These are phyloP conservation scores for Theileria orientalis DNA, from an alignment of 169 alveolate genomes.

Conservation along the genomic window DNA sequence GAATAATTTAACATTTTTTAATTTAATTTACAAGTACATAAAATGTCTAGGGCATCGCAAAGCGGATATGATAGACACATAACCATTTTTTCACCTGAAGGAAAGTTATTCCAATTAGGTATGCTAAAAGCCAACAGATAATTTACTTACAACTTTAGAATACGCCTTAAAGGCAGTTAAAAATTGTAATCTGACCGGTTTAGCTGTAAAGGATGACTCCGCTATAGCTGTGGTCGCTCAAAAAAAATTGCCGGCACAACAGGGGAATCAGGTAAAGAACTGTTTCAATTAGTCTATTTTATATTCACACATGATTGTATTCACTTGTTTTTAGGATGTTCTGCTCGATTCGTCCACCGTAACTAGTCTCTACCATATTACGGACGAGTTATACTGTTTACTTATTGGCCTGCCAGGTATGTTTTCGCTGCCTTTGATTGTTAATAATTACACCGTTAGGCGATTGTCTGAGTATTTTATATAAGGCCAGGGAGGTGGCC, in stretches of 20 bases:
- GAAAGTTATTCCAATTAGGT: conserved; percentile 95
- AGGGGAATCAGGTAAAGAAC: conserved; percentile 64
- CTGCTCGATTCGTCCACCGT: conserved; percentile 74
- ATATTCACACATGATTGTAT: neutral
- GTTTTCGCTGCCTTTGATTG: neutral
- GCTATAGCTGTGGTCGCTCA: conserved; percentile 92
- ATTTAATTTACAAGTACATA: conserved; percentile 8
- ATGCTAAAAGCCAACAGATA: neutral
- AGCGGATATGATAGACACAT: conserved; percentile 89
- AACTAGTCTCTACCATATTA: conserved; percentile 75
- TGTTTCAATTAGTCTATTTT: neutral
- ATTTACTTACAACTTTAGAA: conserved; percentile 70
- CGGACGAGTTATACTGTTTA: conserved; percentile 78
- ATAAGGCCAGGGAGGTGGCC: conserved; percentile 87
- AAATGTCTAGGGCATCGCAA: conserved; percentile 85
- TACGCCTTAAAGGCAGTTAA: conserved; percentile 98
- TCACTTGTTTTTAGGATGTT: conserved; percentile 72
- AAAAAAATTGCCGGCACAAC: conserved; percentile 90
- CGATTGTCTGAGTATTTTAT: conserved; percentile 83
- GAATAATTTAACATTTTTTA: neutral
- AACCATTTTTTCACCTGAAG: conserved; percentile 98
- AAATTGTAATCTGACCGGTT: conserved; percentile 90
- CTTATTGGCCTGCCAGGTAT: conserved; percentile 82
- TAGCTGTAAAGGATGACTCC: conserved; percentile 95
- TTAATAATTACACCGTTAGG: conserved; percentile 17